A percentile compares a stretch with the other conserved stretches of the same genome.
phyloP scores from a whole-genome alignment of 75 land plant species.

The Pinus taeda region DNA sequence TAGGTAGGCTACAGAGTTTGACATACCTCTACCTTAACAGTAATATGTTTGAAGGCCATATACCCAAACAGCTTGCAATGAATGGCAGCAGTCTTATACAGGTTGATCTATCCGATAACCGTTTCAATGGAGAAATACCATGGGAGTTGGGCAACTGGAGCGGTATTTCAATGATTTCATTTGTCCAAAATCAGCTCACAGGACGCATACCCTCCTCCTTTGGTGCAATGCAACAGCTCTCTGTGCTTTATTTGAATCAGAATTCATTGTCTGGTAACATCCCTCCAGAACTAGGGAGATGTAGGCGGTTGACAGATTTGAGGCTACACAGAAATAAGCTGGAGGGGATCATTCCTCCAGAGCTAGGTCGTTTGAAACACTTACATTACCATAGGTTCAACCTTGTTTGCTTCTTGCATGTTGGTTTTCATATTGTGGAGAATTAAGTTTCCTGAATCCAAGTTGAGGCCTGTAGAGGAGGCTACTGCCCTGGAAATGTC shows the following conservation, averaged over 20 bases:
- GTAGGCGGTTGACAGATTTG: slow-evolving; percentile 29
- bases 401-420: not conserved
- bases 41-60: slow-evolving; percentile 34
- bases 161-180: slow-evolving; percentile 28
- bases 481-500: slow-evolving; percentile 19
- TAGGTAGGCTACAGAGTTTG: slow-evolving; percentile 29
- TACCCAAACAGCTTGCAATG: slow-evolving; percentile 15
- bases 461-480: not conserved
- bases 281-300: slow-evolving; percentile 50
- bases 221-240: slow-evolving; percentile 34
- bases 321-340: slow-evolving; percentile 34
- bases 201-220: slow-evolving; percentile 60
- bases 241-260: slow-evolving; percentile 32
- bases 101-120: slow-evolving; percentile 36
- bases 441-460: not conserved
- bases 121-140: slow-evolving; percentile 43
- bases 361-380: slow-evolving; percentile 29
- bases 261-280: slow-evolving; percentile 53
- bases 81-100: slow-evolving; percentile 17
- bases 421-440: not conserved
- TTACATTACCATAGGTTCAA: slow-evolving; percentile 7
- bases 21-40: slow-evolving; percentile 22
- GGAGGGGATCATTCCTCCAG: slow-evolving; percentile 48
- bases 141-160: slow-evolving; percentile 48
- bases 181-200: slow-evolving; percentile 28